Evolutionary conservation across 257 asterid species (phyloP).

Genomic region (Solanum neorickii): DNA sequence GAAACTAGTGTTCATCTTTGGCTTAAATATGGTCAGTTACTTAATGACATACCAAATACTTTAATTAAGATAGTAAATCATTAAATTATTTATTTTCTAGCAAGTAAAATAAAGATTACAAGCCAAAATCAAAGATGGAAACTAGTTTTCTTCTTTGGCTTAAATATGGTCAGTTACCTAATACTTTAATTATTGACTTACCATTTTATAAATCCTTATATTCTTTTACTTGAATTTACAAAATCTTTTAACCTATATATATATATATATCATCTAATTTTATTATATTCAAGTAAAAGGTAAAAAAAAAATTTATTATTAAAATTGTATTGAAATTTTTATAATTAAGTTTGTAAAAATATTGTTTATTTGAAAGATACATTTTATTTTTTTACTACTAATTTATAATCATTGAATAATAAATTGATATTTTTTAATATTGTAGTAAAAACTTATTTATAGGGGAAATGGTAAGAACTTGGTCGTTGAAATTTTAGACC

Average conservation of each 20-base stretch:
- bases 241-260: neutral
- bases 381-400: neutral
- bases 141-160: neutral
- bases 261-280: neutral
- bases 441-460: neutral
- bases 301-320: neutral
- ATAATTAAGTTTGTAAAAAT: neutral
- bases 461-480: slow-evolving; percentile 1
- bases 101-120: neutral
- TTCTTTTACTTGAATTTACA: neutral
- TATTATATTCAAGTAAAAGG: neutral
- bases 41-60: neutral
- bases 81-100: neutral
- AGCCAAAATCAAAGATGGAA: neutral
- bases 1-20: neutral
- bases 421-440: neutral
- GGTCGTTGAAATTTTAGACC: slow-evolving; percentile 10
- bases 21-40: neutral
- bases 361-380: neutral
- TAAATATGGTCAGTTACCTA: neutral
- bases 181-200: neutral
- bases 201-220: neutral
- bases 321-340: neutral
- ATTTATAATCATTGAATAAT: neutral
- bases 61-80: neutral